Conservation (phyloP, 2,329 filamentous ascomycete genomes). For the Lachnellula arida region DNA sequence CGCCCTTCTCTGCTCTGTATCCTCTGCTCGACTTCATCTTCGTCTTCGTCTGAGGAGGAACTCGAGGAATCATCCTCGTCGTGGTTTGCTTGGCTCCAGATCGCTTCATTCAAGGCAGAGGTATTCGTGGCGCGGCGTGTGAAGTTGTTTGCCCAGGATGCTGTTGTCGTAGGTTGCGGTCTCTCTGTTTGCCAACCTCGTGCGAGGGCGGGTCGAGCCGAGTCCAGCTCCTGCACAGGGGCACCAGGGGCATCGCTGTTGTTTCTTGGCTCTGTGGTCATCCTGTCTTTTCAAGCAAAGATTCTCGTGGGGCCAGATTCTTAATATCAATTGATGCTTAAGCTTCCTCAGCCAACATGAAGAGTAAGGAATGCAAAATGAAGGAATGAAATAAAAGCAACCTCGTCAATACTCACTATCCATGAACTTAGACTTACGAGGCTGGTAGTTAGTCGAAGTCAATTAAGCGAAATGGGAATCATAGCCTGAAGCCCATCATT, state of each 20-base stretch:
- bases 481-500: no score
- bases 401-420: no score
- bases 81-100: conserved; percentile 15
- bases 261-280: neutral
- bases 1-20: conserved; percentile 1
- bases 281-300: neutral
- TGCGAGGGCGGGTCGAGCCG: conserved; percentile 11
- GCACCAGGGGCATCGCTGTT: neutral
- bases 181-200: conserved; percentile 25
- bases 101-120: conserved; percentile 24
- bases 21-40: neutral
- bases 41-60: conserved; percentile 17
- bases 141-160: conserved; percentile 14
- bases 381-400: no score
- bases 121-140: conserved; percentile 21
- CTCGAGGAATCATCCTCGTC: conserved; percentile 14
- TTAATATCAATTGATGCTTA: no score
- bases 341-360: no score
- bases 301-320: no score
- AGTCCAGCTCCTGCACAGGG: neutral
- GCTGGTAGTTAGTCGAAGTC: no score
- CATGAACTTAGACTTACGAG: no score
- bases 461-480: no score
- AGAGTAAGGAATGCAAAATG: no score
- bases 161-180: conserved; percentile 17